Evolutionary conservation across 2,329 filamentous ascomycete genomes (phyloP), one percentile per base, ranked within the genome.

Genomic region (Lomentospora prolificans): DNA sequence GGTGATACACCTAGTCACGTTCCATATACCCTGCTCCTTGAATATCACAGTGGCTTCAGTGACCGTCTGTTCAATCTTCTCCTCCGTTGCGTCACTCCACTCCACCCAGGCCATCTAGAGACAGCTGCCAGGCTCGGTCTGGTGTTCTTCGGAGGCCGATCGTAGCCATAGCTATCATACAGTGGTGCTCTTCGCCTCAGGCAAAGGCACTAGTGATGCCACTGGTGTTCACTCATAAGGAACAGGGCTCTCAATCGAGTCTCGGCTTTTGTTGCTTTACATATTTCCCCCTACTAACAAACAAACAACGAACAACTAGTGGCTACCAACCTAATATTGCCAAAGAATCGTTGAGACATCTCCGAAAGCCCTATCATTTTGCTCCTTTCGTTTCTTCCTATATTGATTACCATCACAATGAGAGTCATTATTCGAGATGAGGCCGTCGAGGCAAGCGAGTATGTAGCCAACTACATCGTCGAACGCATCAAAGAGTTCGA

Each of bases 341-440:
- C 30, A 33, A 33, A 6, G 30, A 33, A 6, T 33, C 12, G 30
- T 12, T 33, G 30, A n/a, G n/a, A 33, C 30, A 6, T 33, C 6
- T 33, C 30, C 30, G 6, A 33, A 6, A 33, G 6, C 30, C 30
- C 6, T 12, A 33, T 33, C 30, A 12, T 19, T 52, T 46, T 55
- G 50, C 36, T 30, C 46, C 39, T 50, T 31, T 36, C 58, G 57
- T 60, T 57, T 62, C 62, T 59, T 58, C 30, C 59, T 57, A 61
- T 58, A 55, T 58, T 56, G 57, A 59, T 58, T n/a, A n/a, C n/a
- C n/a, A 58, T 54, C 67, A 73, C 63, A 63, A 94, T 89, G 89
- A 85, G 88, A 74, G 81, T 94, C 65, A 91, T 94, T 70, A 87
- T 94, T 67, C 81, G 87, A 67, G 84, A 91, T 68, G 79, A 89